A percentile compares a stretch with the other conserved stretches of the same genome.
phyloP scores from a whole-genome alignment of 495 filamentous ascomycete species.

The Xylaria curta region DNA sequence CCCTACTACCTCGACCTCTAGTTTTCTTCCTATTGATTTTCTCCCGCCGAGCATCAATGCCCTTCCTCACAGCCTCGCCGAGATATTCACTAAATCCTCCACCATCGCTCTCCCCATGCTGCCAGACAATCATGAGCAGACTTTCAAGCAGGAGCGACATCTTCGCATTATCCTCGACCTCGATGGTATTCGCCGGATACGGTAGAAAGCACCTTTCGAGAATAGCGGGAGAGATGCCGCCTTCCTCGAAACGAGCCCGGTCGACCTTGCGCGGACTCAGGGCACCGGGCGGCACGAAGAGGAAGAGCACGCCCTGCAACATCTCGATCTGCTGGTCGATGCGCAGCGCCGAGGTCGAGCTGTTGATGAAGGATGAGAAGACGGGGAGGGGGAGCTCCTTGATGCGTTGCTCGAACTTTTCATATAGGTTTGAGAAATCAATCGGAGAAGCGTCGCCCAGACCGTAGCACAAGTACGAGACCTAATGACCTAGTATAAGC shows the following conservation, averaged over 20 bases:
- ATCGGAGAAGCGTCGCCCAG: constrained; percentile 46
- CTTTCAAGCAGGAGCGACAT: constrained; percentile 78
- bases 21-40: constrained; percentile 57
- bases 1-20: constrained; percentile 49
- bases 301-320: constrained; percentile 66
- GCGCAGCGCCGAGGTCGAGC: constrained; percentile 52
- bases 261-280: constrained; percentile 55
- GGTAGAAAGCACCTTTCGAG: constrained; percentile 75
- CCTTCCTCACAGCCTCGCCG: constrained; percentile 61
- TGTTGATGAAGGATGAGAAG: constrained; percentile 75
- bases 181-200: constrained; percentile 67
- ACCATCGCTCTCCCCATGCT: constrained; percentile 42
- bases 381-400: constrained; percentile 68
- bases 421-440: constrained; percentile 69
- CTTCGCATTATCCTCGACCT: constrained; percentile 77
- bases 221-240: constrained; percentile 61
- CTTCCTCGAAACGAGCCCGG: constrained; percentile 43
- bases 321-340: constrained; percentile 63
- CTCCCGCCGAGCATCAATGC: constrained; percentile 66
- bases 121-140: constrained; percentile 66
- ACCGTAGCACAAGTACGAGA: constrained; percentile 40
- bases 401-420: constrained; percentile 68
- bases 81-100: constrained; percentile 52
- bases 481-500: constrained; percentile 25
- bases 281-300: constrained; percentile 64